Evolutionary conservation across 2,329 filamentous ascomycete genomes (phyloP).

Genomic region (Cyclaneusma minus): DNA sequence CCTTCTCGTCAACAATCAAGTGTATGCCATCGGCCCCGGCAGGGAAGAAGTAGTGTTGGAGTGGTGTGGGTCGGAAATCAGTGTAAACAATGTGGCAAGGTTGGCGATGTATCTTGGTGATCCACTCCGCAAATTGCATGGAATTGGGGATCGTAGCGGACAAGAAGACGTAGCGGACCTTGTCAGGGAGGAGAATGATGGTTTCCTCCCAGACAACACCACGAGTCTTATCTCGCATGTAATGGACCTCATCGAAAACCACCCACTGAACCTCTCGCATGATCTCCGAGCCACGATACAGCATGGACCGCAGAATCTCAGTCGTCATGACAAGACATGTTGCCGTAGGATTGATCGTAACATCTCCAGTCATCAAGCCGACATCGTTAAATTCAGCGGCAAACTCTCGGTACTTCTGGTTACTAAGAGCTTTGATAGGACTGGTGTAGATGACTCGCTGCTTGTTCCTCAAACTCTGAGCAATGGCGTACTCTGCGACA

Average conservation of each 20-base stretch:
- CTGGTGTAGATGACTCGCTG: constrained; percentile 98
- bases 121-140: constrained; percentile 99
- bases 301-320: constrained; percentile 95
- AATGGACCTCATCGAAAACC: constrained; percentile 96
- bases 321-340: constrained; percentile 99
- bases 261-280: constrained; percentile 99
- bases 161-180: constrained; percentile 96
- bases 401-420: constrained; percentile 97
- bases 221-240: constrained; percentile 84
- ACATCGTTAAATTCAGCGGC: constrained; percentile 91
- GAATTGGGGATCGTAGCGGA: constrained; percentile 97
- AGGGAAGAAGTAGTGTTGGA: constrained; percentile 97
- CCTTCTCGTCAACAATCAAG: constrained; percentile 91
- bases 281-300: constrained; percentile 95
- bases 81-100: constrained; percentile 99
- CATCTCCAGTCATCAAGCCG: constrained; percentile 95
- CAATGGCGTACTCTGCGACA: constrained; percentile 94
- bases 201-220: constrained; percentile 99
- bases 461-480: constrained; percentile 91
- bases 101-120: constrained; percentile 93
- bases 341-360: constrained; percentile 96
- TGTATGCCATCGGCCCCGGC: constrained; percentile 85
- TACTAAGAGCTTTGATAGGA: constrained; percentile 96
- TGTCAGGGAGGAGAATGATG: constrained; percentile 93
- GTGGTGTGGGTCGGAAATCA: constrained; percentile 87